A percentile compares a stretch with the other conserved stretches of the same genome.
These are phyloP conservation scores for Tilletia setariae DNA, from an alignment of 1,284 basidiomycete genomes.

Conservation along the genomic window DNA sequence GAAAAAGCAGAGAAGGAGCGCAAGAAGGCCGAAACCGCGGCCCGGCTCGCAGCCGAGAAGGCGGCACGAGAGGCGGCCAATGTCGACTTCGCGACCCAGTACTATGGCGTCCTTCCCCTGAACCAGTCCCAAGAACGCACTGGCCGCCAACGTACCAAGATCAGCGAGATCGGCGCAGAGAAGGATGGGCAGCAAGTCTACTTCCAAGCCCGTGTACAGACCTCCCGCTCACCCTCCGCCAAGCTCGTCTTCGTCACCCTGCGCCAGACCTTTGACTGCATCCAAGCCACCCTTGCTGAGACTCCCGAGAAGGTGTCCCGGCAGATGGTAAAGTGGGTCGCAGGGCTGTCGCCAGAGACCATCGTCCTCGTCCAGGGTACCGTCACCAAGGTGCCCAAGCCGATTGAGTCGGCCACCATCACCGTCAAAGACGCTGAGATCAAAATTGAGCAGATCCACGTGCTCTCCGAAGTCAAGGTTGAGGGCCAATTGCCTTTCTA, in stretches of 20 bases:
- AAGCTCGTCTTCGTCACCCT: conserved; percentile 94
- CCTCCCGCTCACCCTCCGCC: conserved; percentile 70
- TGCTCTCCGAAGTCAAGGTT: conserved; percentile 71
- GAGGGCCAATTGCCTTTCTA: conserved; percentile 72
- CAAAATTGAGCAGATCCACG: conserved; percentile 77
- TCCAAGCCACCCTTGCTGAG: conserved; percentile 80
- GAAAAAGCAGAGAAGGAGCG: conserved; percentile 80
- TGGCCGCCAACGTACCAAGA: conserved; percentile 60
- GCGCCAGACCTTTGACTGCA: conserved; percentile 81
- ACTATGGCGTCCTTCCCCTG: conserved; percentile 85
- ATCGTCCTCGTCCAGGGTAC: conserved; percentile 83
- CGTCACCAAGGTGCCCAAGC: conserved; percentile 65
- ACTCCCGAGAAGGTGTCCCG: conserved; percentile 82
- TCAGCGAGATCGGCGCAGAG: conserved; percentile 67
- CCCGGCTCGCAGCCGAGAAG: conserved; percentile 73
- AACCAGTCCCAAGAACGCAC: conserved; percentile 78
- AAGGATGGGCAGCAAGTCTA: conserved; percentile 75
- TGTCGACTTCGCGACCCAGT: conserved; percentile 75
- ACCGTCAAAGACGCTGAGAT: conserved; percentile 85
- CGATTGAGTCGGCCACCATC: conserved; percentile 84
- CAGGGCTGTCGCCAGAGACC: conserved; percentile 74
- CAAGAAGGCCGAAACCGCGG: conserved; percentile 71
- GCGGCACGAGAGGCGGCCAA: conserved; percentile 71
- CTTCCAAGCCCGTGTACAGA: conserved; percentile 86
- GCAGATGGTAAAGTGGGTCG: conserved; percentile 95